These are phyloP conservation scores for Trichoderma lentiforme DNA, from an alignment of 2,329 filamentous ascomycete genomes.

Conservation along the genomic window DNA sequence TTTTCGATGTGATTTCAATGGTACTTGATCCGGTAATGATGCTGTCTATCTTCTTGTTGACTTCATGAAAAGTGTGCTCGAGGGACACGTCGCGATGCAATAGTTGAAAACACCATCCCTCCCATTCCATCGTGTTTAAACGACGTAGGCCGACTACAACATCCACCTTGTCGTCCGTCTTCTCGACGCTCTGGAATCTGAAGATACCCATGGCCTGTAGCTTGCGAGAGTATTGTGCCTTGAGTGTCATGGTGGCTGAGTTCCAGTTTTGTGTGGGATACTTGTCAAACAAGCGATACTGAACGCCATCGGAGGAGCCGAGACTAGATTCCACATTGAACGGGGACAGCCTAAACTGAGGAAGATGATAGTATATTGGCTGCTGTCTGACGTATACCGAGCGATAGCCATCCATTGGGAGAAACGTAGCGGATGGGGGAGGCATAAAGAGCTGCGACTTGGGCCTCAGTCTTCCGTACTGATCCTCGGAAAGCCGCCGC, in stretches of 20 bases:
- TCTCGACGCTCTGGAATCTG: constrained; percentile 5
- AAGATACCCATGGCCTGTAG: constrained; percentile 15
- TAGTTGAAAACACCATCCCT: constrained; percentile 16
- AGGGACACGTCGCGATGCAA: background rate
- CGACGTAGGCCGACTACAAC: constrained; percentile 14
- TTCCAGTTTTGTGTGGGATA: constrained; percentile 14
- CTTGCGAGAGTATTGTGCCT: constrained; percentile 11
- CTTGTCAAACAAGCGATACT: constrained; percentile 13
- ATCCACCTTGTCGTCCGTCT: constrained; percentile 9
- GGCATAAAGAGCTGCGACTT: constrained; percentile 7
- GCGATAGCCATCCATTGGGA: background rate
- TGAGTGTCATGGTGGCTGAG: constrained; percentile 16
- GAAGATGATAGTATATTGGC: constrained; percentile 12
- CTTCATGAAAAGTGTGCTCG: background rate
- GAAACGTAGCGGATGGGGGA: background rate
- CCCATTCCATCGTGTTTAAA: constrained; percentile 17
- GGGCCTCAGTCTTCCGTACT: constrained; percentile 16
- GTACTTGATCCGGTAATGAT: background rate
- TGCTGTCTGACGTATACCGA: constrained; percentile 9
- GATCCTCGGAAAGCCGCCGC: constrained; percentile 19
- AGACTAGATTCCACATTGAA: background rate
- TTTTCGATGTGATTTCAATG: background rate
- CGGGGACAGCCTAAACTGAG: constrained; percentile 12
- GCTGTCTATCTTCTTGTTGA: constrained; percentile 5
- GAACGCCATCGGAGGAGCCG: constrained; percentile 6